Percentiles rank a stretch among this genome's conserved stretches.
Evolutionary conservation across 2,329 filamentous ascomycete genomes (phyloP).

Genomic region (Cladosporium sp.): DNA sequence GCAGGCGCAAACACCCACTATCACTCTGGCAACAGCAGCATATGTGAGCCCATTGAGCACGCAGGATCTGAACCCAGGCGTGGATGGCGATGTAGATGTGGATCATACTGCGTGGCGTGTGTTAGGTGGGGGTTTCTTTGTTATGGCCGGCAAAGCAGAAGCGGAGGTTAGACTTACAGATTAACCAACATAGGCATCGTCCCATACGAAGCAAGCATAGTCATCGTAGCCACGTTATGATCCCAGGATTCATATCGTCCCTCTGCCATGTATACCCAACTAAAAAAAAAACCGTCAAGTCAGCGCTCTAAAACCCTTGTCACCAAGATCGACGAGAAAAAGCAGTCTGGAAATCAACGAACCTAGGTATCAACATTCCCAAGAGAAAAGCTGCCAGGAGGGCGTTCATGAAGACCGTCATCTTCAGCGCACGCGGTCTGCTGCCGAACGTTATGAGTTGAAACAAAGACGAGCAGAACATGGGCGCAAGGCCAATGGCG

Average conservation of each 20-base stretch:
- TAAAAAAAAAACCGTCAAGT: neutral
- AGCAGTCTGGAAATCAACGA: too few relatives aligned
- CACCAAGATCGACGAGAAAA: too few relatives aligned
- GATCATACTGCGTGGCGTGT: neutral
- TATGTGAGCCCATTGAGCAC: neutral
- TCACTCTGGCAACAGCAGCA: neutral
- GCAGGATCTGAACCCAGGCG: neutral
- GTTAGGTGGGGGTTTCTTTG: neutral
- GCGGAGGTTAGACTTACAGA: neutral
- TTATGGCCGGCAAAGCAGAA: too few relatives aligned
- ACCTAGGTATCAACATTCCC: neutral
- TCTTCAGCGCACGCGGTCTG: neutral
- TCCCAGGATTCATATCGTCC: neutral
- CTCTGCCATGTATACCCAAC: slow-evolving; percentile 1
- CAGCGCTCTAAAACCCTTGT: too few relatives aligned
- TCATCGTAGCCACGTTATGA: neutral
- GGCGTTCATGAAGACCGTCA: neutral
- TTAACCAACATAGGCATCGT: slow-evolving; percentile 10
- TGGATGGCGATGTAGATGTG: neutral
- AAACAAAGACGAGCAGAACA: neutral
- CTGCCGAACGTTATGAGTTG: neutral
- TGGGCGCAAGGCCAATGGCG: neutral
- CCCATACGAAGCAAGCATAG: slow-evolving; percentile 4
- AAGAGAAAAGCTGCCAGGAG: neutral
- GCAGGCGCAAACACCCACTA: neutral